Evolutionary conservation across 768 basidiomycete genomes (phyloP), one percentile per base, ranked within the genome.

Genomic region (Gyrodon lividus): DNA sequence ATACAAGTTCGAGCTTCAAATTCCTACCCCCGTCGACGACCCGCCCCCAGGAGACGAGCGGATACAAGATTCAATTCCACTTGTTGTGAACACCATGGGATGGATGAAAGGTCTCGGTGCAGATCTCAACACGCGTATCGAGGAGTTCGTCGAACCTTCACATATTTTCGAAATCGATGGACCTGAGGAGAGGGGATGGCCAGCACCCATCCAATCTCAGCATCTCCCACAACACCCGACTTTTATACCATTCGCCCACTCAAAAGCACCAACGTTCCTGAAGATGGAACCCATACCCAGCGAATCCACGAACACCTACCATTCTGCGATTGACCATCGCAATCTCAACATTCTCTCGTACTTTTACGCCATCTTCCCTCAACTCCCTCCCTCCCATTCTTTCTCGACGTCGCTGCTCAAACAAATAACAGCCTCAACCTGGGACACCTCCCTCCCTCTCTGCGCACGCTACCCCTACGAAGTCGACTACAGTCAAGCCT

Each of bases 61-160:
- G 37, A 77, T 87, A 20, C 59, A 64, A 6, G 83, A 87, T 43
- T 54, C 70, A 23, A 81, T 94, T 5, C 96, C 96, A 0, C 80
- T 98, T 16, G 82, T 98, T 14, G 80, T 98, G 46, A 99, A 98
- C 65, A 98, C 91, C 0, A 95, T 96, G 84, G 96, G 96, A 2
- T 99, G 96, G 96, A 81, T 81, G 5, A 98, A 95, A 66, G 96
- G 96, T 6, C 81, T 97, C 3, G 96, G 96, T 3, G 86, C 83
- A 14, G 90, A 96, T 59, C 71, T 98, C 10, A 80, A 83, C 2
- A 65, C 64, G 13, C 80, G 79, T 55, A 86, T 99, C 43, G 86
- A 94, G 58, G 78, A 78, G 9, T 70, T 84, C 30, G 70, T 83
- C 5, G 74, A 79, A 20, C 81, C 90, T 81, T 69, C 62, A 5